phyloP scores from a whole-genome alignment of 2,329 filamentous ascomycete genomes.

The Arthrinium phaeospermum region DNA sequence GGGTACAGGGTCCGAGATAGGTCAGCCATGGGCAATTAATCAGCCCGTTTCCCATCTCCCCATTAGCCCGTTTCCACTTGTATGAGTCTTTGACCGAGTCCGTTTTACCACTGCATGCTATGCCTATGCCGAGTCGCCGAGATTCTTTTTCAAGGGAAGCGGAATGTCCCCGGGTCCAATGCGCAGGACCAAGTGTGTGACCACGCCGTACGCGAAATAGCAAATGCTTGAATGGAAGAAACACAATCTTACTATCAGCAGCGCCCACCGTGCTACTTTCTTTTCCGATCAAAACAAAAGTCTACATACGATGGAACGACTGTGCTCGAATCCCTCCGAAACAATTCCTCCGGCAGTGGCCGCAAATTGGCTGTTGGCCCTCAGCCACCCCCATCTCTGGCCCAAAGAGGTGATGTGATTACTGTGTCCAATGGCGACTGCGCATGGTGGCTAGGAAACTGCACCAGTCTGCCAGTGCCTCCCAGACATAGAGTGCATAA shows the following conservation, averaged over 20 bases:
- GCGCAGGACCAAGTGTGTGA: not conserved
- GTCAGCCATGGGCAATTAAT: constrained; percentile 1
- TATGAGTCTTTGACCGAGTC: constrained; percentile 8
- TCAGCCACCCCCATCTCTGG: not conserved
- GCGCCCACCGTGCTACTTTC: not conserved
- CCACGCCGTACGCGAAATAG: not conserved
- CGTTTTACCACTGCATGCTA: not conserved
- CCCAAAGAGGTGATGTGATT: constrained; percentile 4
- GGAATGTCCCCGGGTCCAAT: not conserved
- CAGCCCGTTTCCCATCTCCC: constrained; percentile 9
- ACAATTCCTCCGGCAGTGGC: not conserved
- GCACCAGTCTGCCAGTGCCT: not conserved
- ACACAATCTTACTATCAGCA: not conserved
- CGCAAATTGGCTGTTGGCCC: not conserved
- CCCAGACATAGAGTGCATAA: not conserved
- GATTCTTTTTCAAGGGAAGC: not conserved
- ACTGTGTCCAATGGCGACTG: constrained; percentile 13
- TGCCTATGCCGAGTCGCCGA: constrained; percentile 4
- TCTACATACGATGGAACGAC: not conserved
- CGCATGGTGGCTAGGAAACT: not conserved
- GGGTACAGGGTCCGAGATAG: not conserved
- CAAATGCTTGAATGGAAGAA: not conserved
- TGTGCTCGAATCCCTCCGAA: not conserved
- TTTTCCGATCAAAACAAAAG: not conserved
- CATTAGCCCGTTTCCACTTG: constrained; percentile 15